phyloP scores from a whole-genome alignment of 129 eudicot genomes.

The Ambrosia artemisiifolia region DNA sequence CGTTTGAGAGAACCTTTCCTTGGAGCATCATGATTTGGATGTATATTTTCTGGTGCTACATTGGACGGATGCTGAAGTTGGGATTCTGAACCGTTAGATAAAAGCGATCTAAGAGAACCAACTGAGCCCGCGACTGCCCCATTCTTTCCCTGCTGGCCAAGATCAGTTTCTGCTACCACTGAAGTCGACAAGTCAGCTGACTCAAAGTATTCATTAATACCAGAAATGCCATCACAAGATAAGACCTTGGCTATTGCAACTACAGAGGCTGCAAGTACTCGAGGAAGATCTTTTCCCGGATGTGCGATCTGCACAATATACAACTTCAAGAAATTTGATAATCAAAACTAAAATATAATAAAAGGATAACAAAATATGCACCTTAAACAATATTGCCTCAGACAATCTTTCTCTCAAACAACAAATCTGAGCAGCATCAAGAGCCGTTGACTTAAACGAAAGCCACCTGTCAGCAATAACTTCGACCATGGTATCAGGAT shows the following conservation, averaged over 20 bases:
- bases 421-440: slow-evolving; percentile 87
- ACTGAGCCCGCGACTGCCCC: slow-evolving; percentile 12
- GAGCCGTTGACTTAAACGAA: slow-evolving; percentile 66
- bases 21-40: slow-evolving; percentile 15
- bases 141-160: slow-evolving; percentile 17
- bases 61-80: slow-evolving; percentile 4
- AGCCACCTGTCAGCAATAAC: slow-evolving; percentile 91
- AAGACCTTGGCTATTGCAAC: slow-evolving; percentile 59
- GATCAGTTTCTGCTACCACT: slow-evolving; percentile 51
- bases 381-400: slow-evolving; percentile 73
- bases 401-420: slow-evolving; percentile 88
- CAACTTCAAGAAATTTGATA: background rate
- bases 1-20: slow-evolving; percentile 39
- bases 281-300: slow-evolving; percentile 67
- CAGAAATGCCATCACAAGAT: slow-evolving; percentile 76
- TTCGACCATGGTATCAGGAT: slow-evolving; percentile 66
- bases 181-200: slow-evolving; percentile 48
- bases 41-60: background rate
- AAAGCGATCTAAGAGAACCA: slow-evolving; percentile 35
- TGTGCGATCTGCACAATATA: slow-evolving; percentile 49
- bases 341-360: background rate
- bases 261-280: slow-evolving; percentile 56
- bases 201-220: slow-evolving; percentile 39
- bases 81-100: background rate
- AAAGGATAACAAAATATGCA: slow-evolving; percentile 22